Conservation (phyloP, 2,329 filamentous ascomycete genomes). For the Cladorrhinum sp. region DNA sequence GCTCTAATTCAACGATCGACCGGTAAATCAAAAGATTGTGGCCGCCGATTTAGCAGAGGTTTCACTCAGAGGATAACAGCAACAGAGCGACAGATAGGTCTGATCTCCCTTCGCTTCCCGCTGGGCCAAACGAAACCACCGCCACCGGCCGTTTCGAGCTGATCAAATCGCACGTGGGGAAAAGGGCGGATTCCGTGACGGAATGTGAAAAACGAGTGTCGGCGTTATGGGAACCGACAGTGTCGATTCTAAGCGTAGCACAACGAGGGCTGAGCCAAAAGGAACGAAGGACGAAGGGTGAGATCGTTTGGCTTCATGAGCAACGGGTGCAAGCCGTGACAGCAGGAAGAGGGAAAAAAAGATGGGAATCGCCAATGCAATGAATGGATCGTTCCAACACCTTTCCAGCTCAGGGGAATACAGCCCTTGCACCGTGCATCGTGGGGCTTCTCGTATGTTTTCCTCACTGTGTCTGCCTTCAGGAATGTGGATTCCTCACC, state of each 20-base stretch:
- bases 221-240: background rate
- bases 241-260: background rate
- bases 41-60: slow-evolving; percentile 4
- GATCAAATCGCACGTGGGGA: background rate
- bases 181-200: background rate
- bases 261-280: background rate
- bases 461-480: slow-evolving; percentile 1
- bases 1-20: background rate
- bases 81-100: background rate
- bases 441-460: slow-evolving; percentile 1
- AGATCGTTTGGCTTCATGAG: background rate
- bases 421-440: slow-evolving; percentile 5
- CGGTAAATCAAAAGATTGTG: slow-evolving; percentile 1
- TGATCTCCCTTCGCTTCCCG: background rate
- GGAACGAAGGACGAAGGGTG: slow-evolving; percentile 3
- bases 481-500: background rate
- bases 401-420: slow-evolving; percentile 1
- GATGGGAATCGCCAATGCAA: background rate
- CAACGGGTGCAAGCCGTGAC: background rate
- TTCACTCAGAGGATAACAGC: background rate
- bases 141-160: slow-evolving; percentile 4
- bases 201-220: background rate
- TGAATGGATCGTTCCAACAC: background rate
- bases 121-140: slow-evolving; percentile 1
- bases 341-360: background rate